Evolutionary conservation across 345 rosid genomes (phyloP), one percentile per base, ranked within the genome.

Genomic region (Physaria fendleri): DNA sequence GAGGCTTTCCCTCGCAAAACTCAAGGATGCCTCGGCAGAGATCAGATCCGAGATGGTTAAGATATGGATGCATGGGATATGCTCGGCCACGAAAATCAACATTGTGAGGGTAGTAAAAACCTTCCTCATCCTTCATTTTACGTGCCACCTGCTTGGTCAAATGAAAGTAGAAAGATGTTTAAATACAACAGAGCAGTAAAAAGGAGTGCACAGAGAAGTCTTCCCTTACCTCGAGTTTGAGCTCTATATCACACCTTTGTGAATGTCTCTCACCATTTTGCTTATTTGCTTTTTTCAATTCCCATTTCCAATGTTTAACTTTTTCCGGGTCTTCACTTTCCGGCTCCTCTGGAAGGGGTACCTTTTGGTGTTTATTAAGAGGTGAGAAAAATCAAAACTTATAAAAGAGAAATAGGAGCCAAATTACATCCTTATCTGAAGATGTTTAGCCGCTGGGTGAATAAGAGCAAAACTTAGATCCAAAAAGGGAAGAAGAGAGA

Each of bases 1-100:
- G 84, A 56, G 92, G 87, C 24, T 86, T 77, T 52, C 97, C 99
- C 74, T 90, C 97, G 10, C 92, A 85, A 74, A 87, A 94, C 74
- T 94, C 99, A 68, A 94, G 79, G 78, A 85, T 73, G 57, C 97
- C 99, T 54, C 99, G 95, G 59, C 99, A 94, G 16, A 90, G 67
- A 81, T 90, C 97, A 71, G 99, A 94, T 59, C 97, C 99, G 27
- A 94, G 97, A 82, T 94, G 99, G 67, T 94, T 90, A 62, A 94
- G 80, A 74, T 94, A 69, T 33, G 99, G 97, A 69, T 90, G 99
- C 95, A 93, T 87, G 35, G 99, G 99, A 62, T 93, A 93, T 23
- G 97, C 97, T 73, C 99, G 97, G 34, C 99, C 99, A 45, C 99
- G 91, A 71, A 93, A 93, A 80, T 93, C 97, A 68, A 93, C 76